phyloP scores from a whole-genome alignment of 768 basidiomycete species.

The Termitomyces sp. region DNA sequence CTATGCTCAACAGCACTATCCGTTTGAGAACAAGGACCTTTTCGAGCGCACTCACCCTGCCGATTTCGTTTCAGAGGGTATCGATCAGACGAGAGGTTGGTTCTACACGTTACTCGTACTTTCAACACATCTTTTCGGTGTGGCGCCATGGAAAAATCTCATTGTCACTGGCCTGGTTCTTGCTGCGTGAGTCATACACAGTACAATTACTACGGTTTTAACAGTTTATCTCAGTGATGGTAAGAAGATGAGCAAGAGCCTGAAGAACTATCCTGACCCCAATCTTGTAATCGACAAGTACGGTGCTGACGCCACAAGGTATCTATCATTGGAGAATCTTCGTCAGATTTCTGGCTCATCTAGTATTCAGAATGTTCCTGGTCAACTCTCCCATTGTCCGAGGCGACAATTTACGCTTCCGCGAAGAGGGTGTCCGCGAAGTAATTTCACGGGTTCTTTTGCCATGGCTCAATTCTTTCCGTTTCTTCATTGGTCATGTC shows the following conservation, averaged over 20 bases:
- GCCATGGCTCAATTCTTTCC: conserved; percentile 98
- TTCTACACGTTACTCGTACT: conserved; percentile 97
- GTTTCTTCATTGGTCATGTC: conserved; percentile 97
- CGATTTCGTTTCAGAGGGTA: conserved; percentile 96
- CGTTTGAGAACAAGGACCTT: conserved; percentile 91
- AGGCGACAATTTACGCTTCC: conserved; percentile 95
- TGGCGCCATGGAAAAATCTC: conserved; percentile 96
- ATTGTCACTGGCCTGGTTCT: conserved; percentile 95
- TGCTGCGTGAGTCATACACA: conserved; percentile 61
- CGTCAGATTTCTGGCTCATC: conserved; percentile 1
- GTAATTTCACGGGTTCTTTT: conserved; percentile 94
- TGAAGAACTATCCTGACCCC: conserved; percentile 96
- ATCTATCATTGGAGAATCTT: neutral
- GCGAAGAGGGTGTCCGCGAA: conserved; percentile 96
- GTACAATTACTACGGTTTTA: conserved; percentile 2
- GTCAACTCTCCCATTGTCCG: conserved; percentile 99
- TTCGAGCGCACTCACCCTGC: conserved; percentile 89
- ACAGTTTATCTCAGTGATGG: conserved; percentile 59
- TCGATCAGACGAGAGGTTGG: conserved; percentile 99
- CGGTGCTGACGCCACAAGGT: conserved; percentile 95
- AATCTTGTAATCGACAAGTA: conserved; percentile 84
- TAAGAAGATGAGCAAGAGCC: conserved; percentile 99
- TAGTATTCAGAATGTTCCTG: conserved; percentile 75
- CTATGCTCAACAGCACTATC: conserved; percentile 95
- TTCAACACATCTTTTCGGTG: conserved; percentile 91